Conservation (phyloP, 495 filamentous ascomycete genomes). For the Neurospora sp. region DNA sequence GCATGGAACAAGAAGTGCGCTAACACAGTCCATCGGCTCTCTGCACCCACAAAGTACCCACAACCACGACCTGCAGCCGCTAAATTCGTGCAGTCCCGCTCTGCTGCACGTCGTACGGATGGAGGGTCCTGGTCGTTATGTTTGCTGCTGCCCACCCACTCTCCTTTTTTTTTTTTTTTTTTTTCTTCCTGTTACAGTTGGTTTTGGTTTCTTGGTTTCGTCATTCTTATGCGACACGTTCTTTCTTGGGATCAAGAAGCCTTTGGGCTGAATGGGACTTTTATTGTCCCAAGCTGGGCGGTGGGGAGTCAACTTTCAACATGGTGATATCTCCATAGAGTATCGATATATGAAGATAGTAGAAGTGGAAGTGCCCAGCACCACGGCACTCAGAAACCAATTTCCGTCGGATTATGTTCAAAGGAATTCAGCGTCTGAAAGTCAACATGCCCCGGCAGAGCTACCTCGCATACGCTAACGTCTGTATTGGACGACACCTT, state of each 20-base stretch:
- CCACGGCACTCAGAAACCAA: not conserved
- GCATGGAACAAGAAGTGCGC: not conserved
- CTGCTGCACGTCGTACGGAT: slow-evolving; percentile 7
- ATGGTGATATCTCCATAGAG: not conserved
- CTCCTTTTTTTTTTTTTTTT: not conserved
- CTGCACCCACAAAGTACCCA: slow-evolving; percentile 8
- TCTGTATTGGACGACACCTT: not conserved
- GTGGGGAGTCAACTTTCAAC: not conserved
- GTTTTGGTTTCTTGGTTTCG: not conserved
- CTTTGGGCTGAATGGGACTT: not conserved
- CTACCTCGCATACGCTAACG: not conserved
- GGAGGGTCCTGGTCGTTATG: not conserved
- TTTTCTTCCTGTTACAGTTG: not conserved
- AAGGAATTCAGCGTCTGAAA: not conserved
- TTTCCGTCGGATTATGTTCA: not conserved
- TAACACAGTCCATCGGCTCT: slow-evolving; percentile 17
- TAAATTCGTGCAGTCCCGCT: slow-evolving; percentile 19
- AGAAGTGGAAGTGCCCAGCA: not conserved
- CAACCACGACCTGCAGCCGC: not conserved
- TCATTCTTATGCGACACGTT: not conserved
- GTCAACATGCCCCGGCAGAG: not conserved
- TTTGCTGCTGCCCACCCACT: slow-evolving; percentile 1
- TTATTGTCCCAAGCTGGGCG: not conserved
- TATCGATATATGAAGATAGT: not conserved
- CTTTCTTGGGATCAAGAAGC: not conserved